A percentile compares a stretch with the other conserved stretches of the same genome.
Evolutionary conservation across 108 stramenopile genomes (phyloP).

Genomic region (Chaetoceros muelleri): DNA sequence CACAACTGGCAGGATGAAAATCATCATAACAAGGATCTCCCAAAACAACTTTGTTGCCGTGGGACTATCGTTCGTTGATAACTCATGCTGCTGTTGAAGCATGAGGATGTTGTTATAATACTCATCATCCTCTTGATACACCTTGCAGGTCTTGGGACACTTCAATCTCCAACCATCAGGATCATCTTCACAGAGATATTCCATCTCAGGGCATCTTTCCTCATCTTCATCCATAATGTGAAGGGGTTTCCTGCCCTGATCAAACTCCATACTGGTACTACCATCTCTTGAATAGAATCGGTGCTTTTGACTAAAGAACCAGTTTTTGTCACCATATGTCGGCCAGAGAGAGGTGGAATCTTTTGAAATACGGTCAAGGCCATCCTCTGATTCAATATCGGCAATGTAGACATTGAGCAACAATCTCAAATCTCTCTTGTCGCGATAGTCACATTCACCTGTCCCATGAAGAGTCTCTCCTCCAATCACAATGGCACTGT

Average conservation of each 20-base stretch:
- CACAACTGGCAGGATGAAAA: too few species aligned
- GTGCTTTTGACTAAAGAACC: conserved; percentile 12
- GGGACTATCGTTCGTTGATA: too few species aligned
- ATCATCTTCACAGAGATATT: conserved; percentile 7
- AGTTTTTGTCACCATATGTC: conserved; percentile 20
- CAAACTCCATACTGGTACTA: conserved; percentile 19
- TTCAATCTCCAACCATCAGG: conserved; percentile 10
- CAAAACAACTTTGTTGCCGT: too few species aligned
- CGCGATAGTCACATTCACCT: conserved; percentile 48
- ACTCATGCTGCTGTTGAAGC: too few species aligned
- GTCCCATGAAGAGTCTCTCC: conserved; percentile 55
- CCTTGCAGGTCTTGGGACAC: conserved; percentile 22
- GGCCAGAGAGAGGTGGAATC: conserved; percentile 25
- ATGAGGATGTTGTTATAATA: too few species aligned
- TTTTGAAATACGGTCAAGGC: conserved; percentile 22
- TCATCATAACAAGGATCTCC: too few species aligned
- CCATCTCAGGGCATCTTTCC: conserved; percentile 8
- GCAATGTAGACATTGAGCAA: conserved; percentile 55
- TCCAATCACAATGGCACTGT: conserved; percentile 43
- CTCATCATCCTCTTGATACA: conserved; percentile 23
- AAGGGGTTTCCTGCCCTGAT: conserved; percentile 33
- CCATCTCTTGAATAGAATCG: conserved; percentile 15
- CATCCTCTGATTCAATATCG: conserved; percentile 33
- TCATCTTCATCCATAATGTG: conserved; percentile 9
- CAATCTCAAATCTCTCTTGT: conserved; percentile 39